Evolutionary conservation across 2,329 filamentous ascomycete species (phyloP).

Genomic region (Camillea tinctor): DNA sequence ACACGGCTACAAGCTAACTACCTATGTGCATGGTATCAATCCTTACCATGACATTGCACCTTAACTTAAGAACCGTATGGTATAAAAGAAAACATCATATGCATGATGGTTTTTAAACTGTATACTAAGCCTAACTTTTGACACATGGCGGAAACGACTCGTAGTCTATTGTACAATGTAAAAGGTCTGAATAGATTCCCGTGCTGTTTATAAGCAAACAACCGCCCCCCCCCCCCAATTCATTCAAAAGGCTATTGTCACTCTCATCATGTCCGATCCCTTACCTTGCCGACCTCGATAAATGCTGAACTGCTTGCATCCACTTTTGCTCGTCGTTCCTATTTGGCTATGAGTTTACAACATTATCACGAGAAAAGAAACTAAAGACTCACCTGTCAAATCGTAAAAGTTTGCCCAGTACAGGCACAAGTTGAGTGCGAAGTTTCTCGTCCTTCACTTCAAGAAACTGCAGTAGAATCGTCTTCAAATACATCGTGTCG

Average conservation of each 20-base stretch:
- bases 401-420: constrained; percentile 71
- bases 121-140: too few species aligned
- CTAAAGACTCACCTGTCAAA: constrained; percentile 67
- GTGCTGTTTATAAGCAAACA: constrained; percentile 23
- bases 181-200: constrained; percentile 12
- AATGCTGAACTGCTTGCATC: constrained; percentile 68
- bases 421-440: constrained; percentile 73
- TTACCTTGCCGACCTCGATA: constrained; percentile 26
- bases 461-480: constrained; percentile 76
- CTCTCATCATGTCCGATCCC: neutral
- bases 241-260: neutral
- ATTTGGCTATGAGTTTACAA: constrained; percentile 3
- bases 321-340: constrained; percentile 79
- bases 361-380: constrained; percentile 14
- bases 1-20: too few species aligned
- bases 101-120: too few species aligned
- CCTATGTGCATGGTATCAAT: too few species aligned
- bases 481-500: constrained; percentile 71
- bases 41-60: too few species aligned
- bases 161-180: constrained; percentile 11
- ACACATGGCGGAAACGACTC: too few species aligned
- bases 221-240: constrained; percentile 1
- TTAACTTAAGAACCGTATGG: too few species aligned
- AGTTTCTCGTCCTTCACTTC: constrained; percentile 78
- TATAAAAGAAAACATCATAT: too few species aligned